Evolutionary conservation across 164 flowering plant species (phyloP).

Genomic region (Taxillus chinensis): DNA sequence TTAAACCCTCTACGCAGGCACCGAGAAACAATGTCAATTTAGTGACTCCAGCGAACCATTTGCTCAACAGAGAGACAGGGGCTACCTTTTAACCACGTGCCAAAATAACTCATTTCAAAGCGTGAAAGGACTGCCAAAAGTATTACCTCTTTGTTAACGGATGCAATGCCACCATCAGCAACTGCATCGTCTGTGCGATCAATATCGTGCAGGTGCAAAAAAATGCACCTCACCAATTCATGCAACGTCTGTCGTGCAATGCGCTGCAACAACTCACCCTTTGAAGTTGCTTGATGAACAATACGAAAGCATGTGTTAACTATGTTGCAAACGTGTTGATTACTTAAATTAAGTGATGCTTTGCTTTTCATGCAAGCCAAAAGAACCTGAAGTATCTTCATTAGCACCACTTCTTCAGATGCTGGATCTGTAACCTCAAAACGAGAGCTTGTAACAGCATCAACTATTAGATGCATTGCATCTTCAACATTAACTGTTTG

Average conservation of each 20-base stretch:
- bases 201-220: constrained; percentile 16
- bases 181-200: neutral
- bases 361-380: constrained; percentile 43
- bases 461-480: constrained; percentile 36
- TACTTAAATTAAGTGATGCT: constrained; percentile 29
- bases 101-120: neutral
- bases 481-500: constrained; percentile 28
- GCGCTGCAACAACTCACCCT: constrained; percentile 42
- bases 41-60: no score
- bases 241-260: constrained; percentile 51
- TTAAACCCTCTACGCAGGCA: no score
- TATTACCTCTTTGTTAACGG: neutral
- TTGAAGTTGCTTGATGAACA: constrained; percentile 42
- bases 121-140: neutral
- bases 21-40: no score
- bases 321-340: constrained; percentile 47
- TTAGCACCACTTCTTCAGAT: constrained; percentile 44
- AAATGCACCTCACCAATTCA: constrained; percentile 39
- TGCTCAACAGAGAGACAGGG: no score
- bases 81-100: no score
- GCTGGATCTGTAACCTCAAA: constrained; percentile 50
- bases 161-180: neutral
- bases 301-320: constrained; percentile 45
- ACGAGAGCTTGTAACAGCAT: constrained; percentile 46
- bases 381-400: constrained; percentile 49